Conservation (phyloP, 2,329 filamentous ascomycete genomes). For the Fusarium avenaceum region DNA sequence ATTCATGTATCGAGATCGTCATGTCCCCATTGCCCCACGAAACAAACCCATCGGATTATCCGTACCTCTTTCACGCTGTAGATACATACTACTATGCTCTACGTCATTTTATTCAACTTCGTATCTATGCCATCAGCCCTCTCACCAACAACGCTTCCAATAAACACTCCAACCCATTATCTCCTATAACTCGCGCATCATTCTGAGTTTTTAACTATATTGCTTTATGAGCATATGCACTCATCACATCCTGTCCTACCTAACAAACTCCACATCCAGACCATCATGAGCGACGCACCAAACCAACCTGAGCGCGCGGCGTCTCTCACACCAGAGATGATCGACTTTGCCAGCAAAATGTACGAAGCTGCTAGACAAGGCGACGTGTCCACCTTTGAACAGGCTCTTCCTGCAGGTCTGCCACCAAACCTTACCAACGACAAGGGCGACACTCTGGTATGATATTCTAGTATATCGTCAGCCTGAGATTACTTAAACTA, state of each 20-base stretch:
- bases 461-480: constrained; percentile 35
- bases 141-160: background rate
- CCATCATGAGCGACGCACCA: constrained; percentile 31
- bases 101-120: constrained; percentile 32
- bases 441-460: constrained; percentile 77
- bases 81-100: background rate
- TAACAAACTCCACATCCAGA: too few relatives aligned
- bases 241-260: background rate
- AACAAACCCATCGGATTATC: too few relatives aligned
- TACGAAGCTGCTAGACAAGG: constrained; percentile 76
- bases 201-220: background rate
- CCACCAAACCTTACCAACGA: constrained; percentile 79
- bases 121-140: background rate
- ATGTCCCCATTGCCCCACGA: too few relatives aligned
- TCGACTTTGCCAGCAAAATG: constrained; percentile 75
- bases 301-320: constrained; percentile 24
- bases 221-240: background rate
- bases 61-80: background rate
- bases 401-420: constrained; percentile 74
- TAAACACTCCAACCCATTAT: background rate
- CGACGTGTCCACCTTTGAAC: constrained; percentile 68
- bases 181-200: background rate
- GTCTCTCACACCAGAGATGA: constrained; percentile 71
- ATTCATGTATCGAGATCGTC: too few relatives aligned
- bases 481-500: constrained; percentile 1